These are phyloP conservation scores for Colletotrichum scovillei DNA, from an alignment of 2,329 filamentous ascomycete species.

Conservation along the genomic window DNA sequence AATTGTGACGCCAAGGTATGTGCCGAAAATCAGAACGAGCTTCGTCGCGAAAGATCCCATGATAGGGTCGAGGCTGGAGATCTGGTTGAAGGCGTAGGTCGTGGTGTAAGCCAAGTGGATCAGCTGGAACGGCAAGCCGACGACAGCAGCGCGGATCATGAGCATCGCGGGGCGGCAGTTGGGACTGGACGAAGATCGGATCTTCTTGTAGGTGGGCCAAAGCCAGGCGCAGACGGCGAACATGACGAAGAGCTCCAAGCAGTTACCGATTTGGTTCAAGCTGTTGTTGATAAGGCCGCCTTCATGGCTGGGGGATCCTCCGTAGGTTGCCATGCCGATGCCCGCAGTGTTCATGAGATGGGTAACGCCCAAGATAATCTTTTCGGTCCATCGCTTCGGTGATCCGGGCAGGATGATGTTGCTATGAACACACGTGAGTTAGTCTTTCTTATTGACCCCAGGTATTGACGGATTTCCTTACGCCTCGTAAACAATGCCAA, in stretches of 20 bases:
- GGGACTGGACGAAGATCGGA: slow-evolving; percentile 16
- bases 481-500: slow-evolving; percentile 44
- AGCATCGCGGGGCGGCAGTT: slow-evolving; percentile 35
- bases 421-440: slow-evolving; percentile 8
- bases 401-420: slow-evolving; percentile 38
- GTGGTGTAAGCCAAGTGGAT: slow-evolving; percentile 38
- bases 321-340: slow-evolving; percentile 37
- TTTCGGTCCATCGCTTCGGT: slow-evolving; percentile 35
- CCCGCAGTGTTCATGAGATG: slow-evolving; percentile 40
- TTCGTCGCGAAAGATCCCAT: slow-evolving; percentile 39
- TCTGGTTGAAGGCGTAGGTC: slow-evolving; percentile 38
- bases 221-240: slow-evolving; percentile 38
- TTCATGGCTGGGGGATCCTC: slow-evolving; percentile 30
- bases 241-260: slow-evolving; percentile 39
- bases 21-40: slow-evolving; percentile 39
- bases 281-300: slow-evolving; percentile 35
- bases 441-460: not conserved
- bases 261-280: slow-evolving; percentile 38
- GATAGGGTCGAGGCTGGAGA: slow-evolving; percentile 37
- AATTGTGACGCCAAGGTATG: slow-evolving; percentile 30
- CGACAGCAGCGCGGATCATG: slow-evolving; percentile 34
- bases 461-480: slow-evolving; percentile 23
- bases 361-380: slow-evolving; percentile 39
- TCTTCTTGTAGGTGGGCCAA: slow-evolving; percentile 37
- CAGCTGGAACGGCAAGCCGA: slow-evolving; percentile 39